These are phyloP conservation scores for Avicennia marina DNA, from an alignment of 257 asterid species.

Conservation along the genomic window DNA sequence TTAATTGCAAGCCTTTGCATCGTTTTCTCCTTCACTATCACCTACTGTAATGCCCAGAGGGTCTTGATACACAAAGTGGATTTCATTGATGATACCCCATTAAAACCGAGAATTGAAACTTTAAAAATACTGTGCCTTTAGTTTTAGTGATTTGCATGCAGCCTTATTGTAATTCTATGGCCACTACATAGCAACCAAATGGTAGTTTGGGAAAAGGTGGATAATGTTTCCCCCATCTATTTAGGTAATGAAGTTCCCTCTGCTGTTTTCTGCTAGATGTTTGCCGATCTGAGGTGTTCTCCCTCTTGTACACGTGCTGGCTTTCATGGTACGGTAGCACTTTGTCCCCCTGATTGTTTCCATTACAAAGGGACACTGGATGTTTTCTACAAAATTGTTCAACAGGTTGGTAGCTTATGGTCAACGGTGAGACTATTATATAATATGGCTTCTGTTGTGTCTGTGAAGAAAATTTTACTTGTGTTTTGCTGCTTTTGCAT, in stretches of 20 bases:
- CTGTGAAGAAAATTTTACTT: too few relatives aligned
- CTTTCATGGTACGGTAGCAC: constrained; percentile 59
- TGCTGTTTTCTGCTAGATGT: constrained; percentile 56
- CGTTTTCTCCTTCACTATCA: background rate
- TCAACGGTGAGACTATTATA: too few relatives aligned
- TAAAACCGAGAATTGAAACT: too few relatives aligned
- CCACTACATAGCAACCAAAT: background rate
- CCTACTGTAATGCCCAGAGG: background rate
- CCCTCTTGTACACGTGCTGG: constrained; percentile 98
- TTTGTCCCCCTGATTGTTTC: constrained; percentile 95
- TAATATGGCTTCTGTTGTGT: too few relatives aligned
- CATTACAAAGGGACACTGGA: constrained; percentile 89
- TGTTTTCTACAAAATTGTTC: constrained; percentile 80
- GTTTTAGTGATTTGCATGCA: constrained; percentile 11
- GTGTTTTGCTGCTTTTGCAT: background rate
- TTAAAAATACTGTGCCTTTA: too few relatives aligned
- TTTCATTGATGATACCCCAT: background rate
- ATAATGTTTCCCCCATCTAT: background rate
- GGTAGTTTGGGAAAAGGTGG: background rate
- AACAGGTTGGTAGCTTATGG: constrained; percentile 56
- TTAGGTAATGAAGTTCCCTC: background rate
- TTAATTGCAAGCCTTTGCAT: background rate
- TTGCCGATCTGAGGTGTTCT: constrained; percentile 95
- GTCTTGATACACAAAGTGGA: background rate
- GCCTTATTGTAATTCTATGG: background rate